These are phyloP conservation scores for Cyclospora cayetanensis DNA, from an alignment of 169 alveolate species.

Conservation along the genomic window DNA sequence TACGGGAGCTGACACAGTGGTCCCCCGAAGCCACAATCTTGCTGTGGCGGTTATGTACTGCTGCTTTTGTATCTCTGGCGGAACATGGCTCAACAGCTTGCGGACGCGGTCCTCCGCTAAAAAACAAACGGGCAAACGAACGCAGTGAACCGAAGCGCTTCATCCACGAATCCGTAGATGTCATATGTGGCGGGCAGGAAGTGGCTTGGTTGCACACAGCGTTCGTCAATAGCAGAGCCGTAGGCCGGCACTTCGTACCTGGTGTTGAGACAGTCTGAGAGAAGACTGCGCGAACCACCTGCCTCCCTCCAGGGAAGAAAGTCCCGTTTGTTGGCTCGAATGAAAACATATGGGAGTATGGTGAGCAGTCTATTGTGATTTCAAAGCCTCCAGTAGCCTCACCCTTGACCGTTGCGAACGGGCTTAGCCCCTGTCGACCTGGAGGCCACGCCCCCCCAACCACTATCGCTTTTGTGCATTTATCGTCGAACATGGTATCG, in stretches of 20 bases:
- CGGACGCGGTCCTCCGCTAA: slow-evolving; percentile 57
- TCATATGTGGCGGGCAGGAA: too few relatives aligned
- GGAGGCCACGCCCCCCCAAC: slow-evolving; percentile 60
- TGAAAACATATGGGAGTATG: not conserved
- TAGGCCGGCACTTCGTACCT: not conserved
- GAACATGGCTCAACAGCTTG: slow-evolving; percentile 1
- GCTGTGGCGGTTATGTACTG: slow-evolving; percentile 41
- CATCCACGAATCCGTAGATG: too few relatives aligned
- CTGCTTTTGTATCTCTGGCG: not conserved
- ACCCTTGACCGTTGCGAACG: slow-evolving; percentile 24
- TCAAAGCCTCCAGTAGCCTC: slow-evolving; percentile 45
- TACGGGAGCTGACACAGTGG: not conserved
- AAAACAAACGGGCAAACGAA: too few relatives aligned
- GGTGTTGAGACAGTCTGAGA: slow-evolving; percentile 13
- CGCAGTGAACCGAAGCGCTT: too few relatives aligned
- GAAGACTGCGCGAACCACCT: slow-evolving; percentile 17
- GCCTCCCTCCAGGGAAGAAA: slow-evolving; percentile 24
- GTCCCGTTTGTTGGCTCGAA: slow-evolving; percentile 48
- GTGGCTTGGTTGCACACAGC: too few relatives aligned
- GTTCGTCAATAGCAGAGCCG: not conserved
- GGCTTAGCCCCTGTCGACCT: slow-evolving; percentile 49
- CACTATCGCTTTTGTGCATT: not conserved
- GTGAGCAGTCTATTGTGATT: slow-evolving; percentile 32
- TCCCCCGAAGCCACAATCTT: slow-evolving; percentile 12
- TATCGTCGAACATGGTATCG: slow-evolving; percentile 14